Conservation (phyloP, 2,329 filamentous ascomycete genomes). For the Myriosclerotinia duriaeana region DNA sequence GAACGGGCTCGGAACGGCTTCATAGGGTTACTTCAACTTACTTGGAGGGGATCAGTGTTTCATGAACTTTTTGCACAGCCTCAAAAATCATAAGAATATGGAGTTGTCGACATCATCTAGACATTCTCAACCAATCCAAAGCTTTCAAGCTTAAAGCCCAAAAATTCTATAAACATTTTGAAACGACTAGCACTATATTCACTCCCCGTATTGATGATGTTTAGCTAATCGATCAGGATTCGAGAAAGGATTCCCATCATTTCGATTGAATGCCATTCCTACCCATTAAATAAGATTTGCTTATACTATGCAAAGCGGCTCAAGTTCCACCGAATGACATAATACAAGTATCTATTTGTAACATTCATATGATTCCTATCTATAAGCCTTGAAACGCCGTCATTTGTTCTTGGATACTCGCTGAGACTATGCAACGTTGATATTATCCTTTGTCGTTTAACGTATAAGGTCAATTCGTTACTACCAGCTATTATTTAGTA, state of each 20-base stretch:
- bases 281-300: constrained; percentile 20
- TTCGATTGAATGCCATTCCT: constrained; percentile 6
- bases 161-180: background rate
- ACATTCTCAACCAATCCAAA: constrained; percentile 6
- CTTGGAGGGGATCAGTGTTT: constrained; percentile 12
- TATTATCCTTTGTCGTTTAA: background rate
- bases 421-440: constrained; percentile 15
- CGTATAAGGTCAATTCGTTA: background rate
- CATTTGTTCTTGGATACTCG: background rate
- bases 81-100: background rate
- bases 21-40: too few species aligned
- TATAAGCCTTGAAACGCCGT: background rate
- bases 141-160: background rate
- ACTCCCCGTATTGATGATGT: background rate
- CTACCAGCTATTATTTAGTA: background rate
- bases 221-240: constrained; percentile 19
- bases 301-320: constrained; percentile 5
- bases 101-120: background rate
- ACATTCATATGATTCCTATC: background rate
- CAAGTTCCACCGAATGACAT: background rate
- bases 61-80: constrained; percentile 15
- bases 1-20: background rate
- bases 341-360: background rate
- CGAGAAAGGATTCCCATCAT: constrained; percentile 23
- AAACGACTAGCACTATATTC: constrained; percentile 1